Evolutionary conservation across 2,329 filamentous ascomycete species (phyloP), one percentile per base, ranked within the genome.

Genomic region (Penicillium paneum): DNA sequence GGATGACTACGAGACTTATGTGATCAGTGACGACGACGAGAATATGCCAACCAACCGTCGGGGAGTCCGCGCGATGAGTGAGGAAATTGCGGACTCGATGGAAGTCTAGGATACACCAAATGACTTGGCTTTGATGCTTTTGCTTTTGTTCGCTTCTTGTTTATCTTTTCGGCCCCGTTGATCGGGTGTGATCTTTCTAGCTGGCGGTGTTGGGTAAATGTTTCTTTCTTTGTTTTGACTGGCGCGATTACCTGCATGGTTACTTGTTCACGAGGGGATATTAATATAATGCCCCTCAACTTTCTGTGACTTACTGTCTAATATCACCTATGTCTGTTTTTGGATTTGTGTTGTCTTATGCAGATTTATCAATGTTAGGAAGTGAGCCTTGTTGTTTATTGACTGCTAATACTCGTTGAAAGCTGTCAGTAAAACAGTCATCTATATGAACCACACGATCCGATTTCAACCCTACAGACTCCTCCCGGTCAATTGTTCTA

Each of bases 21-120:
- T 77, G 40, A 69, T 80, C 38, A 76, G 74, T 36, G 74, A 78
- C 54, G 74, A 79, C 38, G 75, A 78, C 49, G 63, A 68, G 13
- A 68, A 68, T 26, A 69, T 71, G 12, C 71, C 70, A 41, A 66
- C 67, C 13, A 66, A 64, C 28, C 75, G 72, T 42, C 79, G 76
- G 58, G 77, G 76, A 38, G 75, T 80, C 12, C 73, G 79, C 34
- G 78, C 77, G 3, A 76, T 81, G 75, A 81, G 79, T 58, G 79
- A 83, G 64, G 78, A 81, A 52, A 74, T 82, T 50, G 74, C 77
- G 44, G 80, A 81, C 44, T 72, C 72, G 11, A 81, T 82, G 77
- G 80, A 82, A 58, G 72, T 82, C 45, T 81, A 66, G 71, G 19
- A n/a, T 28, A 31, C 13, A 12, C 5, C 29, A 32, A 26, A 5